phyloP scores from a whole-genome alignment of 257 asterid species.

The Forsythia suspensa region DNA sequence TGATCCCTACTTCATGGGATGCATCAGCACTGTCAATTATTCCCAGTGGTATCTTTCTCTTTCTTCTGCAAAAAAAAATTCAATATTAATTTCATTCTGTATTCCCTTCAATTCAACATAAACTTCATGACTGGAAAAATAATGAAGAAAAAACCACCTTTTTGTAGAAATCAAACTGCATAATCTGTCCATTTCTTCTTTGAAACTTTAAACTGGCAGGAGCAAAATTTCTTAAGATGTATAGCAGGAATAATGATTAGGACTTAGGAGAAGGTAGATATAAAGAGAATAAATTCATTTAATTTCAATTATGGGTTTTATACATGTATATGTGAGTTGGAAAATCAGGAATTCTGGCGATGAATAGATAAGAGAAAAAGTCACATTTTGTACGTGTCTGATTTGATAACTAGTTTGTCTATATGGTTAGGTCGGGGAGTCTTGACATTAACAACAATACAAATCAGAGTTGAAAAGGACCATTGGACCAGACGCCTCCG shows the following conservation, averaged over 20 bases:
- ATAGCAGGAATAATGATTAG: background rate
- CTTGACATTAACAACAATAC: conserved; percentile 7
- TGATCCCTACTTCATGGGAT: conserved; percentile 59
- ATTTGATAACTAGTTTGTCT: conserved; percentile 21
- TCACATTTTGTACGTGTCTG: conserved; percentile 14
- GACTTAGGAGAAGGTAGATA: background rate
- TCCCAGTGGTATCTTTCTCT: conserved; percentile 24
- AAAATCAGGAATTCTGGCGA: conserved; percentile 15
- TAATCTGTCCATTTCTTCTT: conserved; percentile 23
- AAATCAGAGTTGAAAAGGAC: conserved; percentile 23
- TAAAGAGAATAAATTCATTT: conserved; percentile 1
- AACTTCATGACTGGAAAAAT: background rate
- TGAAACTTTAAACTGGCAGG: background rate
- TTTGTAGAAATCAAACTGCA: conserved; percentile 25
- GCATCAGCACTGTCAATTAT: conserved; percentile 29
- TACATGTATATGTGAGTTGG: background rate
- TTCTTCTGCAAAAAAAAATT: conserved; percentile 15
- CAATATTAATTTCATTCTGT: background rate
- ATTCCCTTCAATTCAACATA: background rate
- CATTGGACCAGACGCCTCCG: background rate
- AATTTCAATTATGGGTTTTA: background rate
- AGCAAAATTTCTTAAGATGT: background rate
- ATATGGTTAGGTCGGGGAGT: conserved; percentile 25
- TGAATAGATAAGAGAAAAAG: conserved; percentile 14
- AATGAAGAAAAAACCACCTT: conserved; percentile 22